Percentiles rank a stretch among this genome's conserved stretches.
Evolutionary conservation across 495 filamentous ascomycete genomes (phyloP).

Genomic region (Corynascus novoguineensis): DNA sequence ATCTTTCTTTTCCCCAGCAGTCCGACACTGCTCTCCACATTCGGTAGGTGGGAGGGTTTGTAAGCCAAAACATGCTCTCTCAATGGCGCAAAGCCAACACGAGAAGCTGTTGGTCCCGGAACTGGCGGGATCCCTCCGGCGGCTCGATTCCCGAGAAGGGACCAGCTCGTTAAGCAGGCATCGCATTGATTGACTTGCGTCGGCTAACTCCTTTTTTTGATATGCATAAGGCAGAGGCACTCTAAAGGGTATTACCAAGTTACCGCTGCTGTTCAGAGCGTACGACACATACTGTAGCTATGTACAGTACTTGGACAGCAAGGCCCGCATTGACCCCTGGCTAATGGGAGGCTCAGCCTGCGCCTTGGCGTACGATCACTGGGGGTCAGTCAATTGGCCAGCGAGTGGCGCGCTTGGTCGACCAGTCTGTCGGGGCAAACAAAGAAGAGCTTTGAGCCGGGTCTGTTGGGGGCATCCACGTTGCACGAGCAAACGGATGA

Average conservation of each 20-base stretch:
- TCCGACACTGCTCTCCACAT: neutral
- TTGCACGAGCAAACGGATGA: neutral
- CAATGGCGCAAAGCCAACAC: neutral
- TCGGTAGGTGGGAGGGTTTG: neutral
- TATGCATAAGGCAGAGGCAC: neutral
- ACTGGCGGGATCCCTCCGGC: neutral
- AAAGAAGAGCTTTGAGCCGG: neutral
- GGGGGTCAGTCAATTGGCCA: no score
- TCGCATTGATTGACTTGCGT: neutral
- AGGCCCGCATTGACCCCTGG: no score
- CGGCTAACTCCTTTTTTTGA: neutral
- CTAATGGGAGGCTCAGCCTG: neutral
- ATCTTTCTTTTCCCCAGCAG: neutral
- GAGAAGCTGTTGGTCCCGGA: neutral
- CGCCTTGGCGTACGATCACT: no score
- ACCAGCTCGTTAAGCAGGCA: neutral
- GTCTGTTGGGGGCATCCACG: neutral
- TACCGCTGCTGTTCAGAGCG: neutral
- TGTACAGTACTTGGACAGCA: no score
- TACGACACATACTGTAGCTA: no score
- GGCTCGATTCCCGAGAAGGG: neutral
- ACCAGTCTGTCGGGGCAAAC: neutral
- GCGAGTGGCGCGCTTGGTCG: neutral
- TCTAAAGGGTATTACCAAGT: neutral
- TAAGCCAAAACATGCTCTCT: constrained; percentile 2